Evolutionary conservation across 805 yeast species (phyloP), one percentile per base, ranked within the genome.

Genomic region (Spathaspora hagerdaliae): DNA sequence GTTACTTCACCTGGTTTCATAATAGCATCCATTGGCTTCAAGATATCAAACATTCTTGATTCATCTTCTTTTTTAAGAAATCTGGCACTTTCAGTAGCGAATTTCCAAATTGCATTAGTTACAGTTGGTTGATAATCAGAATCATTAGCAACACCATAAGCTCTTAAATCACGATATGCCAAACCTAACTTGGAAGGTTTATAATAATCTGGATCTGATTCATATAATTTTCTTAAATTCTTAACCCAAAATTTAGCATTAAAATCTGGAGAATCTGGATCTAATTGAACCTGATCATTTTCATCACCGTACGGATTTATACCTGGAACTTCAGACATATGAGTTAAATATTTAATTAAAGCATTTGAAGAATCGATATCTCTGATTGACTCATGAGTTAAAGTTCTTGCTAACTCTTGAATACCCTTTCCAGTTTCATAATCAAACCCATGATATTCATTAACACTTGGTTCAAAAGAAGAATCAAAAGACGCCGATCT

Each of bases 171-270:
- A 47, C 74, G 72, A 71, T 79, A 82, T 7, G 79, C 78, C 48
- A 84, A 62, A 19, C 87, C 85, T 51, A 84, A 64, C 13, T 77
- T 67, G 29, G 81, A 69, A 15, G 83, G 85, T 56, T 77, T 81
- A 58, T 78, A 83, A 63, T 79, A 79, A 24, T 82, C 87, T 0
- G 79, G 78, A 53, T 84, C 85, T 2, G 73, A 57, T 32, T 71
- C 72, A 51, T 65, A 61, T 47, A 83, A 56, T 49, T 77, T 78
- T 48, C 82, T 69, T 65, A 82, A 60, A 54, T 83, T 83, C 56
- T 80, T 80, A 45, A 83, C 81, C 90, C 90, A 83, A 45, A 74
- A 77, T 55, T 75, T 78, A 43, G 85, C 73, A 52, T 76, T 74
- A 58, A 83, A 83, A 6, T 74, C 57, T n/a, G 77, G 83, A 42